phyloP scores from a whole-genome alignment of 2,329 filamentous ascomycete genomes.

The Pseudonectria buxi region DNA sequence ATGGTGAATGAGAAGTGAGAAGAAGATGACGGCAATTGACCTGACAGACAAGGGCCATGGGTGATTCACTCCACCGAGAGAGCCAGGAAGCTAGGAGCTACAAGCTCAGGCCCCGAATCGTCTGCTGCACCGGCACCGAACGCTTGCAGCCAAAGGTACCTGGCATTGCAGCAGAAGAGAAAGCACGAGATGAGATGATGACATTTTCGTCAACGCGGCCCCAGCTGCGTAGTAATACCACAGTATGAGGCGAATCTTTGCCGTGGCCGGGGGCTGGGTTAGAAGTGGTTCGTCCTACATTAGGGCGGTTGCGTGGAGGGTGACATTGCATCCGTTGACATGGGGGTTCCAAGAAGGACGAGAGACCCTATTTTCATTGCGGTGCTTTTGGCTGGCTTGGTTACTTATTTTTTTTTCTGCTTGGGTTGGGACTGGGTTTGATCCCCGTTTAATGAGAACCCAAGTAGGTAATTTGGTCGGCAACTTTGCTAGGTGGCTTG shows the following conservation, averaged over 20 bases:
- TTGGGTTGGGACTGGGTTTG: no score
- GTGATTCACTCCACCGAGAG: constrained; percentile 12
- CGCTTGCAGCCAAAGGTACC: constrained; percentile 14
- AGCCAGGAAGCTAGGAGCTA: constrained; percentile 4
- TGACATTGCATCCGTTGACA: constrained; percentile 20
- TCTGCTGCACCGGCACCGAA: background rate
- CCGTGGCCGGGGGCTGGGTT: constrained; percentile 20
- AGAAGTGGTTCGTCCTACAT: constrained; percentile 27
- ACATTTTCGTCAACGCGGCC: constrained; percentile 7
- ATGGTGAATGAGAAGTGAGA: background rate
- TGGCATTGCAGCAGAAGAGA: constrained; percentile 7
- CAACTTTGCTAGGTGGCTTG: no score
- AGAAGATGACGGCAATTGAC: constrained; percentile 7
- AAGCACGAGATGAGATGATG: constrained; percentile 17
- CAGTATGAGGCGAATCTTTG: constrained; percentile 24
- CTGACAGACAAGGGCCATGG: constrained; percentile 10
- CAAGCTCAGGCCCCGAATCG: no score
- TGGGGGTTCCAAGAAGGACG: no score
- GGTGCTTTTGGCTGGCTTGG: constrained; percentile 14
- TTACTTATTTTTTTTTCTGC: background rate
- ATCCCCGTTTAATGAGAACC: no score
- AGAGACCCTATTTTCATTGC: background rate
- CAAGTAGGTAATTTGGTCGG: no score
- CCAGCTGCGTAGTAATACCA: constrained; percentile 14
- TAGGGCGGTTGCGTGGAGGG: constrained; percentile 26